phyloP scores from a whole-genome alignment of 2,329 filamentous ascomycete genomes.

The Myriosclerotinia scirpicola region DNA sequence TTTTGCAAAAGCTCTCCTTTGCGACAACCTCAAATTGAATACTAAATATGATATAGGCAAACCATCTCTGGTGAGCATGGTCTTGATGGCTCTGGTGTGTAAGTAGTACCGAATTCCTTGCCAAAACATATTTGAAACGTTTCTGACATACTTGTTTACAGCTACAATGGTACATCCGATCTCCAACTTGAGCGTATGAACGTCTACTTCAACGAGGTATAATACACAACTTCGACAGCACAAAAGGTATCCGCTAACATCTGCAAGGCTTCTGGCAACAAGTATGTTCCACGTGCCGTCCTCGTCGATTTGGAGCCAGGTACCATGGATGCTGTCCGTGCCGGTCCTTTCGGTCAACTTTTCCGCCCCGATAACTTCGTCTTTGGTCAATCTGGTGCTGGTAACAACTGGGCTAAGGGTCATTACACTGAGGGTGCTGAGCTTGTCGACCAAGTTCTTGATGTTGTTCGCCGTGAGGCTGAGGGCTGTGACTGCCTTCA shows the following conservation, averaged over 20 bases:
- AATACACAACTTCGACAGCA: conserved; percentile 14
- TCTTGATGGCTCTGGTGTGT: conserved; percentile 96
- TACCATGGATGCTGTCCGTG: conserved; percentile 99
- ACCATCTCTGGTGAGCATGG: conserved; percentile 89
- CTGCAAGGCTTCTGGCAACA: conserved; percentile 85
- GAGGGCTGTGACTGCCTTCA: conserved; percentile 99
- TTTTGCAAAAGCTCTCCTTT: conserved; percentile 27
- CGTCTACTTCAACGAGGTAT: conserved; percentile 96
- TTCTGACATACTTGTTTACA: conserved; percentile 44
- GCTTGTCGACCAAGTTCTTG: conserved; percentile 95
- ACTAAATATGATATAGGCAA: conserved; percentile 59
- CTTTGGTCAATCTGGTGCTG: conserved; percentile 98
- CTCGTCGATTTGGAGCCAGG: conserved; percentile 99
- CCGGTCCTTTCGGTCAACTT: conserved; percentile 96
- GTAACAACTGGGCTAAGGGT: conserved; percentile 99
- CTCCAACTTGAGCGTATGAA: conserved; percentile 99
- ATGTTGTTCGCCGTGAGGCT: conserved; percentile 97
- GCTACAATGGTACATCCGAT: conserved; percentile 97
- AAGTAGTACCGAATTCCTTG: conserved; percentile 47
- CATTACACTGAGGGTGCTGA: conserved; percentile 99
- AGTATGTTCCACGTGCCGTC: conserved; percentile 98
- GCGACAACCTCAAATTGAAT: conserved; percentile 38
- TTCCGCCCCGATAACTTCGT: conserved; percentile 99
- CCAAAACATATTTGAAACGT: conserved; percentile 29
- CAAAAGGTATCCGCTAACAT: conserved; percentile 35